Base-by-base conservation (phyloP, 2,329 filamentous ascomycete species). In the Pseudogymnoascus sp. region DNA sequence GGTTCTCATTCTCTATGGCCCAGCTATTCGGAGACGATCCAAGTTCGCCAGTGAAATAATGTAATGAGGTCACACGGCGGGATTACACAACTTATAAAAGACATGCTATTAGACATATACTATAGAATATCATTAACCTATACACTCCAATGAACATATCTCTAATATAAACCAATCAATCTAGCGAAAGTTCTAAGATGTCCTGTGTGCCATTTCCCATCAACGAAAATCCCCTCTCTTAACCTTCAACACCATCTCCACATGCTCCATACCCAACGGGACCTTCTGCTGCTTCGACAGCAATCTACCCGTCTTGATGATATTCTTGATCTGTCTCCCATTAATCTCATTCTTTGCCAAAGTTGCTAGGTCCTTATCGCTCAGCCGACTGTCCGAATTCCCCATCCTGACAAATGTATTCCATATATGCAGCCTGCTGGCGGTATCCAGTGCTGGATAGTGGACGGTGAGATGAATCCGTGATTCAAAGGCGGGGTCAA, bases 1-100 rank as follows among this genome's bases (percentile, higher is more conserved):
- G 90, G 85, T 92, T 0, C 74, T 97, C 61, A 83, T 92, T 0
- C 84, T 94, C 33, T 94, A 85, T 68, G 93, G 92, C 0, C 85
- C 88, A 35, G 82, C 72, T 67, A 96, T 97, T 66, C 80, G 92
- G 28, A 82, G 83, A 10, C 83, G 86, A 72, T 94, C 90, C 72
- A 88, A 85, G 68, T 89, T 96, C 75, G 91, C 91, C 11, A 64
- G 62, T 31, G 65, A 59, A 50, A 60, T 62, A 21, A 42, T 62
- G 60, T 62, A 21, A 44, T 4, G 12, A 11, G 8, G 18, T 35
- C 25, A 31, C 31, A 18, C 8, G 1, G 21, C 31, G 7, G 12
- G 21, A n/a, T 4, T 21, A 47, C 6, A 25, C 5, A 47, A 25
- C 12, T 5, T 25, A 31, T 5, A 33, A 18, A 35, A 23, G 11